Evolutionary conservation across 2,329 filamentous ascomycete genomes (phyloP).

Genomic region (Penicillium sp.): DNA sequence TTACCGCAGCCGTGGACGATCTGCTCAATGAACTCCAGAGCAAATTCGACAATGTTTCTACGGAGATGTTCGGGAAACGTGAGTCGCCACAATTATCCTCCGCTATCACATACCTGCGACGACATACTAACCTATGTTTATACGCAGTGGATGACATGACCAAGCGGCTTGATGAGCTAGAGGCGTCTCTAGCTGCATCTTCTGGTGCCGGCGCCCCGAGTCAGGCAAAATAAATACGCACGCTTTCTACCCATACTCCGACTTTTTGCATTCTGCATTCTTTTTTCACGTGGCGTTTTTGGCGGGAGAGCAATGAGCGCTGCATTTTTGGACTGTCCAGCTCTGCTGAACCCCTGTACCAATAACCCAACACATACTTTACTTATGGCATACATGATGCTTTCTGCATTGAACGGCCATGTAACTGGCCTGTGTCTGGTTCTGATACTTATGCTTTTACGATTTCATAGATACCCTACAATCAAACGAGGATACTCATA

Average conservation of each 20-base stretch:
- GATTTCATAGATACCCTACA: conserved; percentile 24
- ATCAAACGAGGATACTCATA: conserved; percentile 2
- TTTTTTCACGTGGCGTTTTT: conserved; percentile 7
- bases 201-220: conserved; percentile 35
- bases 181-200: conserved; percentile 66
- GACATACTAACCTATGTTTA: neutral
- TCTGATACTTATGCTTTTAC: conserved; percentile 3
- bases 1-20: conserved; percentile 80
- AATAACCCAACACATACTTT: neutral
- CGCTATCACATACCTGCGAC: neutral
- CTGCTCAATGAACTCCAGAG: conserved; percentile 78
- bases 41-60: conserved; percentile 82
- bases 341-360: neutral
- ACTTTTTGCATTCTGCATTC: neutral
- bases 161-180: conserved; percentile 76
- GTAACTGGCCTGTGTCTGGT: neutral
- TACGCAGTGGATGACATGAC: conserved; percentile 89
- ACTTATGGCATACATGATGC: neutral
- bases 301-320: neutral
- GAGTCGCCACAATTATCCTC: conserved; percentile 35
- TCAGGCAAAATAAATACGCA: conserved; percentile 16
- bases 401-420: neutral
- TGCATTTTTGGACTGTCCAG: neutral
- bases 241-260: neutral
- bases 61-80: conserved; percentile 89